Base-by-base conservation (phyloP, 345 rosid genomes). In the Salix brachista region DNA sequence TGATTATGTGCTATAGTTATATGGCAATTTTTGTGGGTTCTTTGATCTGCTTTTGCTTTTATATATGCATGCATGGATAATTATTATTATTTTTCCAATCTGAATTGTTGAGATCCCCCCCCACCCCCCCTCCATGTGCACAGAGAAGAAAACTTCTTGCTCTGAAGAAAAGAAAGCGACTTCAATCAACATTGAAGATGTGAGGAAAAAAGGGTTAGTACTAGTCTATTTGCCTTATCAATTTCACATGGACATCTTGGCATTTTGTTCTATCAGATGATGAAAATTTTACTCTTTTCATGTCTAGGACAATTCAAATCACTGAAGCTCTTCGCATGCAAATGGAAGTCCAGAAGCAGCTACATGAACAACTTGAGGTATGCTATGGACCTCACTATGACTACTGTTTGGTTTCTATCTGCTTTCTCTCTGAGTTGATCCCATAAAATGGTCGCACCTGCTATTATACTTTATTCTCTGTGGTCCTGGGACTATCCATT, bases 321-420 rank as follows among this genome's bases (percentile, higher is more conserved):
- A 84, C 90, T 0, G 97, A 92, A 81, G 91, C 97, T 50, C 71
- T 90, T 67, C 92, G 90, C 75, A 87, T 90, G 91, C 97, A 90
- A 83, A 88, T 92, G 85, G 94, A 90, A 86, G 97, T 92, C 77
- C 97, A 92, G 85, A 92, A 90, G 84, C 94, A 90, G 80, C 77
- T 92, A 67, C 97, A 92, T 72, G 94, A 92, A 86, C 97, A 92
- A 66, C 97, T 92, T 48, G 97, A 92, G 97, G 97, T 89, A 81
- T 73, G 75, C 18, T 66, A 14, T 64, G 25, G 9, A 60, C 65
- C 13, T 60, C 6, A 25, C 65, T 60, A 0, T 6, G 17, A 3
- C 19, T 71, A 17, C 11, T 21, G 16, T 18, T 50, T 26, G 13
- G 58, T 44, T 69, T 32, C 19, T 11, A 4, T 2, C 1, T 28